These are phyloP conservation scores for Suillus variegatus DNA, from an alignment of 768 basidiomycete genomes.

Conservation along the genomic window DNA sequence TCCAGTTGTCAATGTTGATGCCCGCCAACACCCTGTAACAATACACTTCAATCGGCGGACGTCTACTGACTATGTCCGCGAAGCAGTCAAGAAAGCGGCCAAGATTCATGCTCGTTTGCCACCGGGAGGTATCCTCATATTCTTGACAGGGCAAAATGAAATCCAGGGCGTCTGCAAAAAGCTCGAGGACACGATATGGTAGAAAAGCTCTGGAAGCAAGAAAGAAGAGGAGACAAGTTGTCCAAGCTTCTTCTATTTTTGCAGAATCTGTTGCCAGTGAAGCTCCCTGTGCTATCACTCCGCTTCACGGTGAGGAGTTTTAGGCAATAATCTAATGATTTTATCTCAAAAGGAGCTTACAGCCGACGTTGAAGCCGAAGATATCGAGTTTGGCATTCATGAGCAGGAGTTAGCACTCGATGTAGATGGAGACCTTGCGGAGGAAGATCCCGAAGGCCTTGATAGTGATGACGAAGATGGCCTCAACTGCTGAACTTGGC, in stretches of 20 bases:
- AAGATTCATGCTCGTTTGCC: conserved; percentile 95
- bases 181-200: conserved; percentile 78
- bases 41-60: conserved; percentile 92
- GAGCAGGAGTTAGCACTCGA: conserved; percentile 62
- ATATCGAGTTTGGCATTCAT: conserved; percentile 65
- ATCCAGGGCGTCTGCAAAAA: conserved; percentile 83
- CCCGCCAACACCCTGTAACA: conserved; percentile 94
- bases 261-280: conserved; percentile 21
- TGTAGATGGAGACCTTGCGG: conserved; percentile 58
- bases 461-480: conserved; percentile 72
- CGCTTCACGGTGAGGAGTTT: conserved; percentile 19
- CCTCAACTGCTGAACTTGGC: conserved; percentile 50
- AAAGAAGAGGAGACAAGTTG: conserved; percentile 36
- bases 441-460: conserved; percentile 73
- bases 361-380: conserved; percentile 83
- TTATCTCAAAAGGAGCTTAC: conserved; percentile 9
- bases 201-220: conserved; percentile 59
- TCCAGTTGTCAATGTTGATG: conserved; percentile 88
- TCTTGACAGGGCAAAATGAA: conserved; percentile 96
- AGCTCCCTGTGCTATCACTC: conserved; percentile 15
- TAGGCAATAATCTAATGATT: background rate
- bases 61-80: conserved; percentile 81
- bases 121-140: conserved; percentile 89
- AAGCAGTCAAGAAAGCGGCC: conserved; percentile 85
- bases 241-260: conserved; percentile 30